These are phyloP conservation scores for Tolypocladium sp. DNA, from an alignment of 2,329 filamentous ascomycete species.

Conservation along the genomic window DNA sequence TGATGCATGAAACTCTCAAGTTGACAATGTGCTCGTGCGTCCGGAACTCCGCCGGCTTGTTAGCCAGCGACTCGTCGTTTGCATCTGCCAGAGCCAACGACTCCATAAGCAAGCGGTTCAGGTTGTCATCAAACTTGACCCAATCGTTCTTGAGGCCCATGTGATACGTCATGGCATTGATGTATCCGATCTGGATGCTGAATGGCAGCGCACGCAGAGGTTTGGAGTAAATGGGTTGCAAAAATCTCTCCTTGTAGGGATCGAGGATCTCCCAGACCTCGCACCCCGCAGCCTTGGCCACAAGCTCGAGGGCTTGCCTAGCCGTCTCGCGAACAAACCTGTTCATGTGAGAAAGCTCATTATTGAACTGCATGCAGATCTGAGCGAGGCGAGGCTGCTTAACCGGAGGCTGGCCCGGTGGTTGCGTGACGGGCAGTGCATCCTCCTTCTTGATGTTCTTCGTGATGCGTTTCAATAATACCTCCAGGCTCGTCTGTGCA, in stretches of 20 bases:
- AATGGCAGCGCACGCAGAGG: slow-evolving; percentile 89
- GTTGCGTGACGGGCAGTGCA: slow-evolving; percentile 25
- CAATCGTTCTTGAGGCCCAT: slow-evolving; percentile 83
- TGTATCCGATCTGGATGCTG: slow-evolving; percentile 92
- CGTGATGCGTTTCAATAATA: slow-evolving; percentile 69
- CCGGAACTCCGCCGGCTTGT: slow-evolving; percentile 88
- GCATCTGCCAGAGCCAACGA: slow-evolving; percentile 90
- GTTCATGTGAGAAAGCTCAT: slow-evolving; percentile 91
- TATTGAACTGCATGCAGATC: slow-evolving; percentile 77
- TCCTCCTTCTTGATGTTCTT: slow-evolving; percentile 76
- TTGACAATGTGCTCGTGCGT: slow-evolving; percentile 94
- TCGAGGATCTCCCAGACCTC: slow-evolving; percentile 83
- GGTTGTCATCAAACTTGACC: slow-evolving; percentile 81
- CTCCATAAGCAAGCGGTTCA: slow-evolving; percentile 87
- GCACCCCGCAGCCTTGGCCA: slow-evolving; percentile 68
- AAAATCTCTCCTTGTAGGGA: slow-evolving; percentile 79
- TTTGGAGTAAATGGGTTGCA: slow-evolving; percentile 93
- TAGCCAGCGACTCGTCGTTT: slow-evolving; percentile 81
- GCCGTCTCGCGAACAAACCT: slow-evolving; percentile 85
- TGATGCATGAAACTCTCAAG: slow-evolving; percentile 86
- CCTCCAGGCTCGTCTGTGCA: slow-evolving; percentile 74
- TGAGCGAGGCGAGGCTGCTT: slow-evolving; percentile 56
- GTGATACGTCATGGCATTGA: slow-evolving; percentile 95
- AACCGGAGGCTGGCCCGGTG: slow-evolving; percentile 32
- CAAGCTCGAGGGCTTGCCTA: slow-evolving; percentile 68